Conservation (phyloP, 1,284 basidiomycete species). For the Waitea zeae region DNA sequence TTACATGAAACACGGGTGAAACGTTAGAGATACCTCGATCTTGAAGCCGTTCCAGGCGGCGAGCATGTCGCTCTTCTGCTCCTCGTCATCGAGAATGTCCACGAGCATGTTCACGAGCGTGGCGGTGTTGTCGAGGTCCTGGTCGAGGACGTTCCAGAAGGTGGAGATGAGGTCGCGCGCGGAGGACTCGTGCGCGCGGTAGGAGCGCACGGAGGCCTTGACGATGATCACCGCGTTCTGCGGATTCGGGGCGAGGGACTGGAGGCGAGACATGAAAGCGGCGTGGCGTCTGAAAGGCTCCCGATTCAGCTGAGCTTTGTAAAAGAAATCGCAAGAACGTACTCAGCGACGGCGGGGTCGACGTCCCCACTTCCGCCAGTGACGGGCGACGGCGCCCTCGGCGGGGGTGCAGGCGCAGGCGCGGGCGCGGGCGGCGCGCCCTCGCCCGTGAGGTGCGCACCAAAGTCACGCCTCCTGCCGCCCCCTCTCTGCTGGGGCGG, state of each 20-base stretch:
- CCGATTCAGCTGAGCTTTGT: too few species aligned
- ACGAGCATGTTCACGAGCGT: constrained; percentile 67
- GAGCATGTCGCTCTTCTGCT: constrained; percentile 66
- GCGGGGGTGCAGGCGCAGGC: constrained; percentile 11
- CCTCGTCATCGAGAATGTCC: constrained; percentile 69
- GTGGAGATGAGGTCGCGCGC: constrained; percentile 80
- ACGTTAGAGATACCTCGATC: constrained; percentile 43
- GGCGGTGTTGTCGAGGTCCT: constrained; percentile 59
- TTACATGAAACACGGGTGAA: neutral
- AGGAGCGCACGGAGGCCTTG: constrained; percentile 68
- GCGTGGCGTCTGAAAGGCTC: constrained; percentile 39
- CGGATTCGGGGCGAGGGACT: constrained; percentile 52
- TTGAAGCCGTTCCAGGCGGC: constrained; percentile 74
- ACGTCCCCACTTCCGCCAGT: constrained; percentile 20
- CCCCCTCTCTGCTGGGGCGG: constrained; percentile 16
- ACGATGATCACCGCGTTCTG: constrained; percentile 61
- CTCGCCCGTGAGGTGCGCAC: constrained; percentile 32
- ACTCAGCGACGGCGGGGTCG: constrained; percentile 40
- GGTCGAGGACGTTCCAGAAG: constrained; percentile 72
- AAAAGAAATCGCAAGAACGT: too few species aligned
- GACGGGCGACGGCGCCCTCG: constrained; percentile 26
- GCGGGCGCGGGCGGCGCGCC: neutral
- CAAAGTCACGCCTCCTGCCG: constrained; percentile 39
- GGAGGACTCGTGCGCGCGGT: constrained; percentile 60
- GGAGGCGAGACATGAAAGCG: constrained; percentile 52